A percentile compares a stretch with the other conserved stretches of the same genome.
phyloP scores from a whole-genome alignment of 176 grass and related monocot genomes.

The Ampelocalamus luodianensis region DNA sequence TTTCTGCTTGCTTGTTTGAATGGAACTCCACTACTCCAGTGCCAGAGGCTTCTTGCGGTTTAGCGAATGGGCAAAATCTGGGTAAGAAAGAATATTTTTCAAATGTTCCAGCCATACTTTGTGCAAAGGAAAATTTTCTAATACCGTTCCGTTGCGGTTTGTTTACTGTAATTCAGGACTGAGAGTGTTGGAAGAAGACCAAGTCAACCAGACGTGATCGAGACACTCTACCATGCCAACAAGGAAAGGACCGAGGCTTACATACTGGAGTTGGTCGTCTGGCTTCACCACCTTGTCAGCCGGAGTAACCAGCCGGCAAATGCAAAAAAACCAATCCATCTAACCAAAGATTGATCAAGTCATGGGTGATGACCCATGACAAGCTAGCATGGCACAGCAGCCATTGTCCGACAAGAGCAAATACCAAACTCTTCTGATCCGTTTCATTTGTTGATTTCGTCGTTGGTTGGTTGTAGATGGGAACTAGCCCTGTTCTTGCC shows the following conservation, averaged over 20 bases:
- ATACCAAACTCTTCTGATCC: background rate
- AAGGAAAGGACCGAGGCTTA: conserved; percentile 64
- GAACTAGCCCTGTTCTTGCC: conserved; percentile 2
- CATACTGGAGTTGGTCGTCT: conserved; percentile 75
- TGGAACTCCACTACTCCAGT: conserved; percentile 16
- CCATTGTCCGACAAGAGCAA: background rate
- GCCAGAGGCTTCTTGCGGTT: conserved; percentile 72
- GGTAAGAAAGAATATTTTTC: conserved; percentile 47
- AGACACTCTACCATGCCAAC: conserved; percentile 85
- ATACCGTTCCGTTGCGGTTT: background rate
- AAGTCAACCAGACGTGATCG: conserved; percentile 55
- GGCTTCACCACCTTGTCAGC: conserved; percentile 85
- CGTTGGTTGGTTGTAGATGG: conserved; percentile 44
- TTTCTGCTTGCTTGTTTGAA: background rate
- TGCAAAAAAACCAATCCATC: conserved; percentile 27
- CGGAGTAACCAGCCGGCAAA: conserved; percentile 48
- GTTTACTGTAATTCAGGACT: conserved; percentile 50
- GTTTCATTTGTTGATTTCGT: background rate
- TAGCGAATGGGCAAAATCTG: conserved; percentile 78
- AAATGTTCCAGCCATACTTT: background rate
- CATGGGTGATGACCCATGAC: background rate
- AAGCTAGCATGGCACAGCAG: conserved; percentile 25
- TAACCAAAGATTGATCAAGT: conserved; percentile 35
- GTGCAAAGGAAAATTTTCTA: background rate
- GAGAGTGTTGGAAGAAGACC: conserved; percentile 47